These are phyloP conservation scores for Trichoderma arundinaceum DNA, from an alignment of 2,329 filamentous ascomycete species.

Conservation along the genomic window DNA sequence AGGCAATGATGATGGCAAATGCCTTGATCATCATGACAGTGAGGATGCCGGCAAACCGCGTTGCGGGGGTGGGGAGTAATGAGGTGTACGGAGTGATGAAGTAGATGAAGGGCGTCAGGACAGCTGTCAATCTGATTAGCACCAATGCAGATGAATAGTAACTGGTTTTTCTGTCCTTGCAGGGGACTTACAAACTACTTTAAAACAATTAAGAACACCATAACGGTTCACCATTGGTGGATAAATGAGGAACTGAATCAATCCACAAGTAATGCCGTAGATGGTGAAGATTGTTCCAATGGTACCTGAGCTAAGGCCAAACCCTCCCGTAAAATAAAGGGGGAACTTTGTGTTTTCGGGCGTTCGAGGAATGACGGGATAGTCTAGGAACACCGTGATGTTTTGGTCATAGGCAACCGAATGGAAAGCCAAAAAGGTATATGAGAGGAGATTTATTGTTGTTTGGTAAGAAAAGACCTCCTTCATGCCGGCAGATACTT, in stretches of 20 bases:
- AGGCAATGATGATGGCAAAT: conserved; percentile 78
- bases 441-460: conserved; percentile 74
- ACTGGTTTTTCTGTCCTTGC: neutral
- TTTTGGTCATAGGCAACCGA: conserved; percentile 85
- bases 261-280: conserved; percentile 78
- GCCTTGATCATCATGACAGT: conserved; percentile 75
- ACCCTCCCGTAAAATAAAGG: conserved; percentile 82
- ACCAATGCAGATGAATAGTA: neutral
- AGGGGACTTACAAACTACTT: conserved; percentile 57
- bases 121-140: conserved; percentile 46
- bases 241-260: conserved; percentile 87
- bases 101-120: conserved; percentile 77
- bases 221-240: conserved; percentile 73
- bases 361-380: conserved; percentile 64
- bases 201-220: conserved; percentile 77
- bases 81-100: conserved; percentile 81
- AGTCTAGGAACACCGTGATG: conserved; percentile 86
- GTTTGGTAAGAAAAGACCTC: conserved; percentile 79
- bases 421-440: conserved; percentile 82
- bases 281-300: conserved; percentile 88
- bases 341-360: conserved; percentile 68
- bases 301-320: conserved; percentile 71
- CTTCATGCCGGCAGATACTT: conserved; percentile 50
- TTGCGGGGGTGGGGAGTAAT: conserved; percentile 56
- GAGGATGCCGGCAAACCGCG: conserved; percentile 68